Conservation (phyloP, 1,284 basidiomycete genomes). For the Paramarasmius palmivorus region DNA sequence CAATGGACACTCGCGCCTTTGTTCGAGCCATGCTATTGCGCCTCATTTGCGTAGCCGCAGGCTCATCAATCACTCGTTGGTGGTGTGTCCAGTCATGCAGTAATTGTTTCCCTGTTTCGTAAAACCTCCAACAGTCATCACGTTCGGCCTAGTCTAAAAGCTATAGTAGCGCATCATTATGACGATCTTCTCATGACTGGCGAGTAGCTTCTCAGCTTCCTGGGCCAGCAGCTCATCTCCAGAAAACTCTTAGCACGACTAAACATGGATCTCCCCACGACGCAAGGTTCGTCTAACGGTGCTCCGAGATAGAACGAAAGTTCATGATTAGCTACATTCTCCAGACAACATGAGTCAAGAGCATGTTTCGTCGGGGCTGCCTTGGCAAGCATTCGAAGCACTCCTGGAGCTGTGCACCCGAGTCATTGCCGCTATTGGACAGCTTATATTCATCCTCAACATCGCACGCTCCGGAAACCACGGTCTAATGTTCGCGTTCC, state of each 20-base stretch:
- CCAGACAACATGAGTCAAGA: constrained; percentile 21
- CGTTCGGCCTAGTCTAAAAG: no score
- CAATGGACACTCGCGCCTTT: no score
- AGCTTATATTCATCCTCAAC: constrained; percentile 27
- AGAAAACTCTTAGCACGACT: constrained; percentile 3
- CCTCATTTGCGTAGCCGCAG: no score
- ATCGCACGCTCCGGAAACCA: constrained; percentile 25
- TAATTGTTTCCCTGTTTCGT: no score
- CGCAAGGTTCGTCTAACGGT: constrained; percentile 1
- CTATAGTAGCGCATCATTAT: no score
- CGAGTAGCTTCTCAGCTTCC: no score
- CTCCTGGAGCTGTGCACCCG: constrained; percentile 21
- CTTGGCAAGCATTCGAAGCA: constrained; percentile 25
- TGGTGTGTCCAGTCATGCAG: no score
- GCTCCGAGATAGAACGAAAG: neutral
- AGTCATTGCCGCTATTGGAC: constrained; percentile 20
- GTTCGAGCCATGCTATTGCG: no score
- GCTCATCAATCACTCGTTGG: no score
- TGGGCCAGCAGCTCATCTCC: no score
- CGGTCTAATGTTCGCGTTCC: constrained; percentile 25
- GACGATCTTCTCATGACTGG: no score
- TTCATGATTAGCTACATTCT: constrained; percentile 4
- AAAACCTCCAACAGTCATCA: no score
- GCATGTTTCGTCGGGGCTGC: constrained; percentile 17
- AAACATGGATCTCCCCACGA: constrained; percentile 7